Base-by-base conservation (phyloP, 2,329 filamentous ascomycete genomes). In the Daldinia sp. region DNA sequence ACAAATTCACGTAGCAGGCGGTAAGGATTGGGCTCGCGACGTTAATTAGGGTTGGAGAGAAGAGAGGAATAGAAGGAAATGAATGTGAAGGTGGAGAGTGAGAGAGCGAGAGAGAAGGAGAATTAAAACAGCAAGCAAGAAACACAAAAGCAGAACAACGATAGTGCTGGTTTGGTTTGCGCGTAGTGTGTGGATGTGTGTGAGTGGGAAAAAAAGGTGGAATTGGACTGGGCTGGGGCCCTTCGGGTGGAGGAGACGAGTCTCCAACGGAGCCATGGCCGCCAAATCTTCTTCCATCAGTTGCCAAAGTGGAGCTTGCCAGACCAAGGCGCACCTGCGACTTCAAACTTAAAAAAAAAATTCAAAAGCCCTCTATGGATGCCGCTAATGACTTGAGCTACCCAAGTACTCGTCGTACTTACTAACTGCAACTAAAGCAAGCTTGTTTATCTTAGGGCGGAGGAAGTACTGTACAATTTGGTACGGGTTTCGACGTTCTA, bases 111-210 rank as follows among this genome's bases (percentile, higher is more conserved):
- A 68, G 67, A 69, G 69, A 69, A 69, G 66, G 68, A 81, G 79
- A 78, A 78, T 66, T 80, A 82, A 81, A 77, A 80, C 73, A 78
- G 63, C 64, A 71, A 68, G 58, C 58, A 68, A 68, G 61, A 68
- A 68, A 68, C 68, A 72, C 70, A 70, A 73, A 73, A 75, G 66
- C 65, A 71, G 71, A 48, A 76, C 74, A 75, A 76, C 72, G 73
- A 75, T 73, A 71, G 74, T 75, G 73, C 74, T 69, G 71, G 72
- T 72, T 74, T 70, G 69, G 71, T 71, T 75, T 74, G 70, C 70
- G 70, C 66, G 70, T 72, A 70, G 70, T 72, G 72, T 72, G 72
- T 72, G 66, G 69, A 70, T 69, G 68, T 72, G 72, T 70, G 72
- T 68, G 70, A 71, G 70, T 68, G 70, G 70, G 70, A 73, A 72